Conservation (phyloP, 1,284 basidiomycete species). For the Ceratobasidium sp. region DNA sequence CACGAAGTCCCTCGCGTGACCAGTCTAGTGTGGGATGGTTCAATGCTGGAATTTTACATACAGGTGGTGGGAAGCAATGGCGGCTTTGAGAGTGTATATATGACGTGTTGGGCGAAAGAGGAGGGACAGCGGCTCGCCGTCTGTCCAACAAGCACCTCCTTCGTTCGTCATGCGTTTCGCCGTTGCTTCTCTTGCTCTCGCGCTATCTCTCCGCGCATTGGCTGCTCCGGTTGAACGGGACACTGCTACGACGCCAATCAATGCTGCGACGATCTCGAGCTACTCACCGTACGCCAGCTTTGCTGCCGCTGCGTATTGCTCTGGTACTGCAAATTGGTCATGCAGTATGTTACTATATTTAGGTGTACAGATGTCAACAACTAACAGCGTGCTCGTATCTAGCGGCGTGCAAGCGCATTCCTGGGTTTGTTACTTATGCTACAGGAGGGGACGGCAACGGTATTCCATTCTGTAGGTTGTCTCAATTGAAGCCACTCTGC, state of each 20-base stretch:
- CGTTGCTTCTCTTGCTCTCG: neutral
- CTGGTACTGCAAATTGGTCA: slow-evolving; percentile 58
- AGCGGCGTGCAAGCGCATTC: slow-evolving; percentile 63
- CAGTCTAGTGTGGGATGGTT: neutral
- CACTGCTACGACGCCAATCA: slow-evolving; percentile 53
- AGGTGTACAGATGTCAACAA: neutral
- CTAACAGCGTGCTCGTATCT: neutral
- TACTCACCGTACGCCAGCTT: slow-evolving; percentile 64
- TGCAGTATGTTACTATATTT: slow-evolving; percentile 59
- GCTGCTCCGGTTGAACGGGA: slow-evolving; percentile 17
- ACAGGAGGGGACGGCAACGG: slow-evolving; percentile 65
- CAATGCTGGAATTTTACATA: neutral
- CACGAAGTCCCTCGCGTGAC: neutral
- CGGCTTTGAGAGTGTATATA: neutral
- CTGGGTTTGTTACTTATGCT: slow-evolving; percentile 62
- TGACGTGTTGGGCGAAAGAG: neutral
- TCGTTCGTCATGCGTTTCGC: slow-evolving; percentile 16
- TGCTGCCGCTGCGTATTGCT: slow-evolving; percentile 64
- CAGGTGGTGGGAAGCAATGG: neutral
- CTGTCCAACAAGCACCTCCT: neutral
- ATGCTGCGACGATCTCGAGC: slow-evolving; percentile 53
- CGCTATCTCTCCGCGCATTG: neutral
- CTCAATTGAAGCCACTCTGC: neutral
- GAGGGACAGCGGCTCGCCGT: neutral
- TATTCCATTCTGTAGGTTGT: slow-evolving; percentile 58